Conservation (phyloP, 2,329 filamentous ascomycete genomes). For the Fusarium equiseti region DNA sequence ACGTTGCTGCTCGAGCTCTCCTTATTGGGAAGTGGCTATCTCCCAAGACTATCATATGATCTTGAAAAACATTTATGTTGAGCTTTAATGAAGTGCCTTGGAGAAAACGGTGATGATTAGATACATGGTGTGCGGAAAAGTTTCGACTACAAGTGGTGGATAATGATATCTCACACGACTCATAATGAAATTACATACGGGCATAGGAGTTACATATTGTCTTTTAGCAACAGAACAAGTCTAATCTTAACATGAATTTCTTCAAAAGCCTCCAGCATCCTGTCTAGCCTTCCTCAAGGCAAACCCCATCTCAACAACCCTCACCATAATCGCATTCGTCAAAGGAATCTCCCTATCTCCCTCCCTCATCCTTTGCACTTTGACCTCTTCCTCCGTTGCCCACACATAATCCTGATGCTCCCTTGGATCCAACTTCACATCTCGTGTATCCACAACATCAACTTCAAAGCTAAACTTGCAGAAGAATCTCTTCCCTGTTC, state of each 20-base stretch:
- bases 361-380: constrained; percentile 44
- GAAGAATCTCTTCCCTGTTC: constrained; percentile 49
- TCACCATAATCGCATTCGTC: constrained; percentile 47
- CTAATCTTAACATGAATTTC: not conserved
- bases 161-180: not conserved
- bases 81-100: too few relatives aligned
- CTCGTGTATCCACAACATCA: constrained; percentile 44
- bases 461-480: constrained; percentile 55
- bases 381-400: constrained; percentile 55
- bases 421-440: constrained; percentile 54
- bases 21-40: constrained; percentile 45
- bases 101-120: not conserved
- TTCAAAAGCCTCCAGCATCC: not conserved
- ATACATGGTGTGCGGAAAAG: not conserved
- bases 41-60: constrained; percentile 34
- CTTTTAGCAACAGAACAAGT: not conserved
- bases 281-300: constrained; percentile 39
- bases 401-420: constrained; percentile 58
- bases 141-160: not conserved
- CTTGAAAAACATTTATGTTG: not conserved
- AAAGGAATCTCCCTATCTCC: constrained; percentile 48
- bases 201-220: not conserved
- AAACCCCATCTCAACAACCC: constrained; percentile 50
- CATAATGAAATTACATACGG: not conserved
- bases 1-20: constrained; percentile 47